phyloP scores from a whole-genome alignment of 2,329 filamentous ascomycete genomes.

The Coniochaeta pulveracea region DNA sequence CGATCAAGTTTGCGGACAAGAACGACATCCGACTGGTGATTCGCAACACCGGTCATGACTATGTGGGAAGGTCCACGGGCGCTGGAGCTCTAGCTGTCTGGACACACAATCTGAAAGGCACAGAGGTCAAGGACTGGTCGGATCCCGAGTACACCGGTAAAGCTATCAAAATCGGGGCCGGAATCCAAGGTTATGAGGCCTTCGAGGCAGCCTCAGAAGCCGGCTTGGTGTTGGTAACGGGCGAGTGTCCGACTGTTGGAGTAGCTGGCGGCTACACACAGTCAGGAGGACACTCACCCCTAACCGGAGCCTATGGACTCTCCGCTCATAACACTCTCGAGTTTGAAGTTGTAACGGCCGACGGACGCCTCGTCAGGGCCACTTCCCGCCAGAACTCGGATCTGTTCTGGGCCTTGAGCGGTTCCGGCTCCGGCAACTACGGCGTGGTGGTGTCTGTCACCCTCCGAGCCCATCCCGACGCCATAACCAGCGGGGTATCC shows the following conservation, averaged over 20 bases:
- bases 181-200: conserved; percentile 22
- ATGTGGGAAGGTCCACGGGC: conserved; percentile 31
- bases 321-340: conserved; percentile 40
- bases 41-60: conserved; percentile 37
- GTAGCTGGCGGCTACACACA: conserved; percentile 39
- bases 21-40: too few species aligned
- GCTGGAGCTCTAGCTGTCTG: conserved; percentile 35
- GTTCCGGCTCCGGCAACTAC: conserved; percentile 19
- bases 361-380: conserved; percentile 32
- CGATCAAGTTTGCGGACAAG: too few species aligned
- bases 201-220: conserved; percentile 17
- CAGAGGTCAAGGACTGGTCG: conserved; percentile 22
- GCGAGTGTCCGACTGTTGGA: conserved; percentile 20
- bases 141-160: conserved; percentile 17
- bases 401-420: conserved; percentile 28
- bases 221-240: conserved; percentile 18
- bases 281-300: conserved; percentile 36
- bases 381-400: conserved; percentile 23
- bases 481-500: conserved; percentile 13
- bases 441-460: too few species aligned
- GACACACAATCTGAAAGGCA: conserved; percentile 35
- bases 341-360: conserved; percentile 33
- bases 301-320: conserved; percentile 34
- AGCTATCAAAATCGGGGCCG: conserved; percentile 20
- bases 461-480: too few species aligned